Base-by-base conservation (phyloP, 805 yeast genomes). In the Cyberlindnera subsufficiens region DNA sequence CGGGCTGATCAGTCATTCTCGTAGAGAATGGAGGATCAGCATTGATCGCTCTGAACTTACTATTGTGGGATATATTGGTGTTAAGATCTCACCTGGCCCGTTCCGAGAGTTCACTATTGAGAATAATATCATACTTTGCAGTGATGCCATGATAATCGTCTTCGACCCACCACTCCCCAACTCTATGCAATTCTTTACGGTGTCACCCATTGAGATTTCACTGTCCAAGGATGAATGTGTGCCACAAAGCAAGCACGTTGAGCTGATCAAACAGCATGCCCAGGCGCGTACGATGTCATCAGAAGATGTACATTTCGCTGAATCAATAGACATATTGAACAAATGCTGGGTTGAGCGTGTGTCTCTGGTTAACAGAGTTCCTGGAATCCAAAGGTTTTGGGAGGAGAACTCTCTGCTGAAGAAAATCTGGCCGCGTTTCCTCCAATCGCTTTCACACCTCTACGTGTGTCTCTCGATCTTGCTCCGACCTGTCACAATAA, bases 151-250 rank as follows among this genome's bases (percentile, higher is more conserved):
- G n/a, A 45, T 79, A 3, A 62, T 83, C 4, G 52, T 73, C n/a
- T 89, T 78, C 56, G 74, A 75, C 20, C 83, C 93, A 1, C 97
- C 97, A 0, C 72, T 75, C 35, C 77, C 83, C 16, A 70, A 69
- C 25, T 73, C 76, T 45, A 71, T 90, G 69, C 96, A 89, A 51
- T 87, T 85, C 58, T 83, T 78, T 50, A 81, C 96, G 0, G 58
- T 81, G 4, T 66, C 71, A n/a, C 95, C 96, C 0, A 84, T 88
- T 4, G 64, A 78, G 4, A 69, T 89, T 9, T 82, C 81, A 14
- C 58, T 73, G 13, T 63, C 67, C 3, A 70, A 63, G 11, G 14
- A 34, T 7, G 17, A 15, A 22, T 9, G 14, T 27, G 3, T 4
- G 5, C 8, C 10, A 6, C 16, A 19, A 17, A 18, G 25, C 18